A percentile compares a stretch with the other conserved stretches of the same genome.
phyloP scores from a whole-genome alignment of 176 grass and related monocot species.

The Luzula sylvatica region DNA sequence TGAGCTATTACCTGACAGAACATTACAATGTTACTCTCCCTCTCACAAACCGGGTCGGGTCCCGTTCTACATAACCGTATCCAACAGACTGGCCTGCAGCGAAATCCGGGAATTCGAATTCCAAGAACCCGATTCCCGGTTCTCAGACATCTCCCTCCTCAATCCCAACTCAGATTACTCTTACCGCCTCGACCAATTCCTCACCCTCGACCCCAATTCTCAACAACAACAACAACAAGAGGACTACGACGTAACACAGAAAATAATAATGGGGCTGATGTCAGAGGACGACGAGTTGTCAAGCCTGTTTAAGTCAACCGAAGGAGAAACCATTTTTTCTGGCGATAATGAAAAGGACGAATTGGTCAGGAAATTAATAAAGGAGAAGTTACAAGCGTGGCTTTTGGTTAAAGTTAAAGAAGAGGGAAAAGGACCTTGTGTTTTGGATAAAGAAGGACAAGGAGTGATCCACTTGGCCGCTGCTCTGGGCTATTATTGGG shows the following conservation, averaged over 20 bases:
- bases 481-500: conserved; percentile 88
- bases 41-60: conserved; percentile 56
- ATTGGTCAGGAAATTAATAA: conserved; percentile 46
- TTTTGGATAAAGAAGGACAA: conserved; percentile 78
- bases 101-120: conserved; percentile 95
- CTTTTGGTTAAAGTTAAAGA: conserved; percentile 56
- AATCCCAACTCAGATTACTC: conserved; percentile 47
- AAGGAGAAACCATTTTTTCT: conserved; percentile 34
- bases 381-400: conserved; percentile 78
- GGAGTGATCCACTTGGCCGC: conserved; percentile 78
- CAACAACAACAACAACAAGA: conserved; percentile 60
- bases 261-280: conserved; percentile 64
- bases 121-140: conserved; percentile 35
- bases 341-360: conserved; percentile 37
- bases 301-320: conserved; percentile 48
- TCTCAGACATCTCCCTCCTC: conserved; percentile 25
- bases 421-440: conserved; percentile 44
- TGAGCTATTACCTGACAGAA: conserved; percentile 42
- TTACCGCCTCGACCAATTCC: conserved; percentile 52
- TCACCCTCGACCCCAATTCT: conserved; percentile 43
- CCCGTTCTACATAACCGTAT: conserved; percentile 87
- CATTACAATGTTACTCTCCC: conserved; percentile 55
- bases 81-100: conserved; percentile 78
- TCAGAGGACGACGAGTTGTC: conserved; percentile 55
- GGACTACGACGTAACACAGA: no score